Base-by-base conservation (phyloP, 331 rosid species). In the Dryas integrifolia region DNA sequence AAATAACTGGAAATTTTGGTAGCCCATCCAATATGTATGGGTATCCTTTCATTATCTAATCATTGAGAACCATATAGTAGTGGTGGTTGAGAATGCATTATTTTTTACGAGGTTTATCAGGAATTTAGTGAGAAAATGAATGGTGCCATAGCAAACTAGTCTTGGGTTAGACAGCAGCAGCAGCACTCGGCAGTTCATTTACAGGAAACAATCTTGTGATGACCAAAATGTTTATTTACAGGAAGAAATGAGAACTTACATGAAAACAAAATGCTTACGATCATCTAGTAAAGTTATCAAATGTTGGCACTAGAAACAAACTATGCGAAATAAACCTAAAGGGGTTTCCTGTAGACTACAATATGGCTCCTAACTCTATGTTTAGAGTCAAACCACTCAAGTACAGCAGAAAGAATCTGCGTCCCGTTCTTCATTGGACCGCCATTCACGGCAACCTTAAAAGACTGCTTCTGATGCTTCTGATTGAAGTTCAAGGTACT, bases 381-480 rank as follows among this genome's bases (percentile, higher is more conserved):
- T 67, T 56, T 73, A 55, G 80, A 72, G 76, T 89, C 96, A 21
- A 38, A 62, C 98, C 98, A 93, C 74, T 87, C 88, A 7, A 89
- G 86, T 9, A 72, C 59, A 26, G 90, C 95, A 1, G 83, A 51
- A 47, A 77, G 13, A 18, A 71, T 5, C 1, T 0, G 9, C 6
- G 45, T 35, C 4, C 47, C 87, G 0, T 13, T 5, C 10, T 60
- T 18, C 87, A 74, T 35, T 9, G 86, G 72, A 35, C 82, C 59
- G 9, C 95, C 97, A 21, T 72, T 72, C 48, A 91, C 48, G 8
- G 77, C 77, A 50, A 89, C 91, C 87, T 82, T 89, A 67, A 89
- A 89, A 21, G 89, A 72, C 65, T 15, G 73, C 16, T 67, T 71
- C 69, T 85, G 80, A 65, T 82, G 79, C 52, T 67, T 18, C 15